Evolutionary conservation across 192 early-diverging fungal species (phyloP).

Genomic region (Coemansia sp.): DNA sequence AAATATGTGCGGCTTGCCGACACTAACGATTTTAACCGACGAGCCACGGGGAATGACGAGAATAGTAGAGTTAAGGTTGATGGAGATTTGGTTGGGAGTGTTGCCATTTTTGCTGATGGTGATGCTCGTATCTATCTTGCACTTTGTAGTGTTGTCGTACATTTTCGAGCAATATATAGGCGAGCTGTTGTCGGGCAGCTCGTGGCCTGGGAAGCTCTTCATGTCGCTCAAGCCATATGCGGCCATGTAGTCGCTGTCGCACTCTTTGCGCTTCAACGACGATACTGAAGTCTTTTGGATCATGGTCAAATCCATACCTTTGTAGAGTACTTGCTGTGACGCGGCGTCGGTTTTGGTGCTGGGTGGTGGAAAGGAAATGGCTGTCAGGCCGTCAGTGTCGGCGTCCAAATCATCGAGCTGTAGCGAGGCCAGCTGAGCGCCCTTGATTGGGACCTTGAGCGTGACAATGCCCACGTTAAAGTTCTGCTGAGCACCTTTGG

Average conservation of each 20-base stretch:
- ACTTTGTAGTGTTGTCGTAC: conserved; percentile 42
- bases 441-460: conserved; percentile 27
- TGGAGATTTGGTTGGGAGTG: not conserved
- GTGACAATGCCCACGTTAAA: conserved; percentile 50
- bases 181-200: conserved; percentile 34
- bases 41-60: conserved; percentile 36
- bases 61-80: conserved; percentile 45
- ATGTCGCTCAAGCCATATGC: conserved; percentile 40
- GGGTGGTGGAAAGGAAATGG: conserved; percentile 30
- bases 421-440: conserved; percentile 18
- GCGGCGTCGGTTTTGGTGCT: conserved; percentile 32
- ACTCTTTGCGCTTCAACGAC: conserved; percentile 30
- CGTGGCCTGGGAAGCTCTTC: conserved; percentile 46
- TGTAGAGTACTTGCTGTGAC: conserved; percentile 33
- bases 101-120: conserved; percentile 13
- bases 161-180: conserved; percentile 48
- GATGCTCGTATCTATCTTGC: conserved; percentile 38
- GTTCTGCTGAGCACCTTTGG: conserved; percentile 32
- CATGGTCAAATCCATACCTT: conserved; percentile 46
- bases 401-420: conserved; percentile 41
- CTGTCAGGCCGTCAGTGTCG: conserved; percentile 13
- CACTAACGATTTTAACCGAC: conserved; percentile 27
- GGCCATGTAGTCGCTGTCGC: conserved; percentile 30
- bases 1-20: conserved; percentile 37
- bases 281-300: conserved; percentile 20